phyloP scores from a whole-genome alignment of 2,329 filamentous ascomycete species.

The Alternaria dauci region DNA sequence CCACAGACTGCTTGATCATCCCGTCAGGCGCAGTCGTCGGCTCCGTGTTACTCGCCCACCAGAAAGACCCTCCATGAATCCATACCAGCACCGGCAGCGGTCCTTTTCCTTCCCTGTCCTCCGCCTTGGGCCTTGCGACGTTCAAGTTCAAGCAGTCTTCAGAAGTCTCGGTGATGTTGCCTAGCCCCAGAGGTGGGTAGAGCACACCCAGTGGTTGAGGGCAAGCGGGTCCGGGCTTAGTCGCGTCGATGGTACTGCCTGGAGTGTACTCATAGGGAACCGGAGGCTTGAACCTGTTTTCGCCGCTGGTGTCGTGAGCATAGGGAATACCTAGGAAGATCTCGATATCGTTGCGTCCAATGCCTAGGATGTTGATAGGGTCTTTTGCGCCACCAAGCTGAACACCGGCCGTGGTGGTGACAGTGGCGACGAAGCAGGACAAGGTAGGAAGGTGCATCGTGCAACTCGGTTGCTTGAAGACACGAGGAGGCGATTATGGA shows the following conservation, averaged over 20 bases:
- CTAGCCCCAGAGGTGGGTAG: slow-evolving; percentile 38
- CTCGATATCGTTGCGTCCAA: slow-evolving; percentile 57
- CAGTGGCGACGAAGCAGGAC: slow-evolving; percentile 12
- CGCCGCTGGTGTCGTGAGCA: slow-evolving; percentile 57
- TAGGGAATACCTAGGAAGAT: slow-evolving; percentile 60
- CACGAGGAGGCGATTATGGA: background rate
- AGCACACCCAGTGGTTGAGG: slow-evolving; percentile 53
- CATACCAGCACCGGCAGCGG: slow-evolving; percentile 65
- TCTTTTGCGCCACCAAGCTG: slow-evolving; percentile 18
- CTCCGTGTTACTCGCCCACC: slow-evolving; percentile 44
- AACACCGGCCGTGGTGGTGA: slow-evolving; percentile 13
- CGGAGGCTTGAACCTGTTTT: slow-evolving; percentile 59
- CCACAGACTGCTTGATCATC: slow-evolving; percentile 57
- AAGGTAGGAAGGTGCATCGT: slow-evolving; percentile 17
- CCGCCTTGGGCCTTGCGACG: slow-evolving; percentile 62
- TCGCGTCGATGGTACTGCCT: slow-evolving; percentile 52
- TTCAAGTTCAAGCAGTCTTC: slow-evolving; percentile 71
- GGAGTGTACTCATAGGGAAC: slow-evolving; percentile 41
- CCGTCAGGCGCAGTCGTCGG: slow-evolving; percentile 55
- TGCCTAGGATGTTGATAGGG: slow-evolving; percentile 54
- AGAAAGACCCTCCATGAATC: slow-evolving; percentile 63
- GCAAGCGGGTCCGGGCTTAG: slow-evolving; percentile 55
- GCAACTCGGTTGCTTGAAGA: background rate
- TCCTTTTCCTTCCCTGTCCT: slow-evolving; percentile 35
- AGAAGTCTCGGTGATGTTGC: slow-evolving; percentile 48